Percentiles rank a stretch among this genome's conserved stretches.
These are phyloP conservation scores for Alternaria solani DNA, from an alignment of 2,329 filamentous ascomycete species.

Conservation along the genomic window DNA sequence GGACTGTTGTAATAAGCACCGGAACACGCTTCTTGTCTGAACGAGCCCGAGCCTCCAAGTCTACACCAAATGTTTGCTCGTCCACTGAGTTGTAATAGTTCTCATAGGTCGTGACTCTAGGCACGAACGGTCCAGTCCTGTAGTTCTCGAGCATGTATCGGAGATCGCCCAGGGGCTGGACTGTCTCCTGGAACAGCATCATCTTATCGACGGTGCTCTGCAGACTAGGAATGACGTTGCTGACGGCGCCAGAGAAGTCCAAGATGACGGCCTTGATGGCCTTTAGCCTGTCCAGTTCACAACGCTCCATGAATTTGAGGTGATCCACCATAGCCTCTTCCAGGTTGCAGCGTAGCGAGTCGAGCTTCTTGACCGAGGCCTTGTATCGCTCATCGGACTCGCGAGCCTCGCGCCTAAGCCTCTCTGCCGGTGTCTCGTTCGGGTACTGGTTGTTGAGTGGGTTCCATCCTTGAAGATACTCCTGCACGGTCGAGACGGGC, in stretches of 20 bases:
- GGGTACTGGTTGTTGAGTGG: constrained; percentile 87
- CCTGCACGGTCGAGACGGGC: constrained; percentile 82
- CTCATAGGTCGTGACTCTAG: constrained; percentile 91
- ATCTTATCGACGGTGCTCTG: constrained; percentile 97
- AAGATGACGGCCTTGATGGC: constrained; percentile 98
- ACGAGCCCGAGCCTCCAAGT: constrained; percentile 91
- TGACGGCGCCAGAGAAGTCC: constrained; percentile 95
- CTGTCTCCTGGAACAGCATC: constrained; percentile 98
- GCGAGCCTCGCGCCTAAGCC: constrained; percentile 83
- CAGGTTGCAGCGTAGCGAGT: constrained; percentile 89
- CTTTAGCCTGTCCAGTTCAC: constrained; percentile 93
- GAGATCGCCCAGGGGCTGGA: constrained; percentile 90
- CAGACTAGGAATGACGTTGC: constrained; percentile 95
- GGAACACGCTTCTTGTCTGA: constrained; percentile 96
- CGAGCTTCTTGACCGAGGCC: constrained; percentile 81
- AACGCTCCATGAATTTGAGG: constrained; percentile 94
- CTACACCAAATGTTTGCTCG: constrained; percentile 95
- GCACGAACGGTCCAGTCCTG: constrained; percentile 89
- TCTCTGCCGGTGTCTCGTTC: constrained; percentile 91
- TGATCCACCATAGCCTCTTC: constrained; percentile 95
- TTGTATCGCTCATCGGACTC: constrained; percentile 97
- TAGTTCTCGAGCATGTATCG: constrained; percentile 97
- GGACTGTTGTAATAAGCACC: constrained; percentile 86
- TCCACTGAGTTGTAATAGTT: constrained; percentile 99
- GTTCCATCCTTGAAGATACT: constrained; percentile 93